Conservation (phyloP, 495 filamentous ascomycete genomes). For the Hypomontagnella submonticulosa region DNA sequence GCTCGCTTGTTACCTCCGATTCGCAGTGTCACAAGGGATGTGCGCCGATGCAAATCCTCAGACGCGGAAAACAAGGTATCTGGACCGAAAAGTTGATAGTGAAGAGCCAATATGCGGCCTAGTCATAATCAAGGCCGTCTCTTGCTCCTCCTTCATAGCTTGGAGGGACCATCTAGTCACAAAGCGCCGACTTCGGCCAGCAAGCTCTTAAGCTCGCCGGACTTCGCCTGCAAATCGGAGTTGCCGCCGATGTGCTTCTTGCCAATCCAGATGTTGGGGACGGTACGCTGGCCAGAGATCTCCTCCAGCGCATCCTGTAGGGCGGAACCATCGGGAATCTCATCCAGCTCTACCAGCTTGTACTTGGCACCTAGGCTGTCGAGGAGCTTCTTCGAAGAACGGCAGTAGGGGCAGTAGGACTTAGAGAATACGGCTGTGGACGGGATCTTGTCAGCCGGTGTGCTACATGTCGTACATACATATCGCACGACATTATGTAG, state of each 20-base stretch:
- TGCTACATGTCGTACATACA: too few species aligned
- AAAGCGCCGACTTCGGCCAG: conserved; percentile 54
- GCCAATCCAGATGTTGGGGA: conserved; percentile 94
- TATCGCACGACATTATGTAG: conserved; percentile 1
- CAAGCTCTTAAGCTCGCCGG: conserved; percentile 55
- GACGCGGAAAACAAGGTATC: too few species aligned
- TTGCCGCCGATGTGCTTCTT: conserved; percentile 95
- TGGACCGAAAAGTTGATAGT: too few species aligned
- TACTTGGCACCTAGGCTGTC: conserved; percentile 76
- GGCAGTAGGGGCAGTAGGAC: conserved; percentile 96
- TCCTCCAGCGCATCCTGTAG: conserved; percentile 86
- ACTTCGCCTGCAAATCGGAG: conserved; percentile 82
- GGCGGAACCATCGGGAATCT: conserved; percentile 83
- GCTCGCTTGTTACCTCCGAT: too few species aligned
- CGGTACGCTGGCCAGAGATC: conserved; percentile 83
- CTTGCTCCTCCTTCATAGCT: conserved; percentile 15
- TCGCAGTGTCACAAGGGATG: too few species aligned
- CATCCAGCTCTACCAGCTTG: conserved; percentile 82
- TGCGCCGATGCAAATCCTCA: too few species aligned
- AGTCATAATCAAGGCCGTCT: not conserved
- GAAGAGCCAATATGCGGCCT: too few species aligned
- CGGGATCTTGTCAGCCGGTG: conserved; percentile 7
- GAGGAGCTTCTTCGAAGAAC: conserved; percentile 78
- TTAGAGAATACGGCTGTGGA: conserved; percentile 91
- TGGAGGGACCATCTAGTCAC: conserved; percentile 41